Base-by-base conservation (phyloP, 108 stramenopile species). In the Epipyxis sp. region DNA sequence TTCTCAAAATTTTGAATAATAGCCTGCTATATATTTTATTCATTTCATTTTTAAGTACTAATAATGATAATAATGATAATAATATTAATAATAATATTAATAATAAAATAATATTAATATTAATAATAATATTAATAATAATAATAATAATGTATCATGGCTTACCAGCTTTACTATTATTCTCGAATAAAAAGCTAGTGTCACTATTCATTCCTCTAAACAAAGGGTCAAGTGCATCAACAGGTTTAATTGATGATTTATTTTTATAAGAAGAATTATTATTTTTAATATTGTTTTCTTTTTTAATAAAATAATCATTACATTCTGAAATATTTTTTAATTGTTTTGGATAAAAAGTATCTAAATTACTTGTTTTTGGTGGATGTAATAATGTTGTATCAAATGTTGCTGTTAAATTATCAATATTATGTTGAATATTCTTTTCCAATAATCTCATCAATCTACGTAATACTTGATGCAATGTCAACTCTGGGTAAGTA, bases 341-440 rank as follows among this genome's bases (percentile, higher is more conserved):
- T 37, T 65, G 34, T 3, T 65, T 37, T 16, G 61, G 61, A 37
- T 65, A 65, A 25, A 65, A 65, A 10, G 61, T 65, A 32, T 65
- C 35, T 10, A 16, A 16, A 35, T 13, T 32, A 32, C 25, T 29
- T 25, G 20, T 32, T 10, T 32, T 35, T 10, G 61, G 61, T 6
- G 61, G 61, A 29, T 35, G 34, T 29, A 65, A 37, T 6, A 65
- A 25, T 37, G 61, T 65, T 3, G 61, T 65, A 32, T 65, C 61
- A 37, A 65, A 65, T 6, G 61, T 37, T 29, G 61, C 27, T 13
- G 27, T 37, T 32, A 65, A 65, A 10, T 65, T 25, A 6, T 29
- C 34, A 10, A 37, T 6, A 32, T 65, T 65, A 10, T 65, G 3
- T 32, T 35, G 3, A 10, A 65, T 16, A 6, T 65, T 3, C 25